A percentile compares a stretch with the other conserved stretches of the same genome.
These are phyloP conservation scores for Graphilbum ipis-grandicollis DNA, from an alignment of 2,329 filamentous ascomycete species.

Conservation along the genomic window DNA sequence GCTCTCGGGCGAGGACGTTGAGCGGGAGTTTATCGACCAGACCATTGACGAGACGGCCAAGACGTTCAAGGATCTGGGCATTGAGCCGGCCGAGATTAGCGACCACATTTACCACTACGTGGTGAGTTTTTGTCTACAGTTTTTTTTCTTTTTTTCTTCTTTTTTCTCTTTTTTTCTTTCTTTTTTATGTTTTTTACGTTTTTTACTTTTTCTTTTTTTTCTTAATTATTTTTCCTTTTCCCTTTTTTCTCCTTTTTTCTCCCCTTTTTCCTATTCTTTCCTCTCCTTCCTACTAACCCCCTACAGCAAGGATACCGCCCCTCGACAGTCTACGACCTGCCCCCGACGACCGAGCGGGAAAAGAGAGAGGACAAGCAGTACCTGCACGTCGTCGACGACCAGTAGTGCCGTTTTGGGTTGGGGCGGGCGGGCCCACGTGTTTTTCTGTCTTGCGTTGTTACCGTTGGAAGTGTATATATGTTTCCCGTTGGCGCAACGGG, in stretches of 20 bases:
- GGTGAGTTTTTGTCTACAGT: too few relatives aligned
- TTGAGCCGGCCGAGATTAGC: slow-evolving; percentile 73
- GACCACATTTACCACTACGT: slow-evolving; percentile 87
- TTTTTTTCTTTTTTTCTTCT: neutral
- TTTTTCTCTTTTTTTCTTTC: neutral
- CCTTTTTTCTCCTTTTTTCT: neutral
- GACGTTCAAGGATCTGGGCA: slow-evolving; percentile 86
- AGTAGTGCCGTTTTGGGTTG: slow-evolving; percentile 36
- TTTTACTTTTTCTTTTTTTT: neutral
- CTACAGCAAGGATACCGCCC: slow-evolving; percentile 75
- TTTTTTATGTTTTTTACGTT: neutral
- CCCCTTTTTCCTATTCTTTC: neutral
- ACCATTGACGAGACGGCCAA: slow-evolving; percentile 78
- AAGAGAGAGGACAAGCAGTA: slow-evolving; percentile 93
- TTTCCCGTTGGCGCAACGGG: neutral
- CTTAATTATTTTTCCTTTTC: slow-evolving; percentile 55
- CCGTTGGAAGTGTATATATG: slow-evolving; percentile 8
- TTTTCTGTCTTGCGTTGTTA: neutral
- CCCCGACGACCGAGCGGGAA: slow-evolving; percentile 87
- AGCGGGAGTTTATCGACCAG: slow-evolving; percentile 88
- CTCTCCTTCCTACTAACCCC: neutral
- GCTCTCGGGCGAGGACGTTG: slow-evolving; percentile 67
- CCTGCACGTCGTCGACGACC: slow-evolving; percentile 78
- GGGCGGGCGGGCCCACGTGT: too few relatives aligned
- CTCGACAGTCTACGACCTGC: slow-evolving; percentile 77